Conservation (phyloP, 305 asterid species). For the Fraxinus velutina region DNA sequence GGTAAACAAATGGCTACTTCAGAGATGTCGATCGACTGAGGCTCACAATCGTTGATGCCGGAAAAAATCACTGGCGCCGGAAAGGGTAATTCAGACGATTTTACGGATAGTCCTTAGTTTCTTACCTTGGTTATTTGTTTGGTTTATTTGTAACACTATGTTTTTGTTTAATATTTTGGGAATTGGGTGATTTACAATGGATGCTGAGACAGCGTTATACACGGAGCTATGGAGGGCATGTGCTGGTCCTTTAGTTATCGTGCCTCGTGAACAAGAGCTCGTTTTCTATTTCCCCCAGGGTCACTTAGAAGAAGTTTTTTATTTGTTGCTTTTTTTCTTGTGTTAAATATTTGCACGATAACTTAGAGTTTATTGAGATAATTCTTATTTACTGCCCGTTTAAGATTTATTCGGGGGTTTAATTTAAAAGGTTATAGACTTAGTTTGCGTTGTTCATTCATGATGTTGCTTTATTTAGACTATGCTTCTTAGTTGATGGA, state of each 20-base stretch:
- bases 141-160: background rate
- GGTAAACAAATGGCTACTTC: conserved; percentile 47
- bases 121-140: background rate
- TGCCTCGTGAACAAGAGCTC: conserved; percentile 72
- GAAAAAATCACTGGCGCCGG: conserved; percentile 42
- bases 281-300: conserved; percentile 97
- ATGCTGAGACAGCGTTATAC: conserved; percentile 73
- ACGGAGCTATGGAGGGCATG: conserved; percentile 91
- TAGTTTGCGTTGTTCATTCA: background rate
- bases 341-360: background rate
- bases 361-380: background rate
- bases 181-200: conserved; percentile 35
- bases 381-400: background rate
- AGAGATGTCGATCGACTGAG: conserved; percentile 48
- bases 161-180: background rate
- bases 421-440: background rate
- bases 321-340: background rate
- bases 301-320: conserved; percentile 81
- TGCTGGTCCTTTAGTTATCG: conserved; percentile 90
- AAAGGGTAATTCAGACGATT: conserved; percentile 32
- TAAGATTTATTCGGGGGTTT: background rate
- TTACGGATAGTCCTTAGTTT: background rate
- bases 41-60: conserved; percentile 30
- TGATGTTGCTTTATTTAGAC: background rate
- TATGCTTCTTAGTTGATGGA: conserved; percentile 17